Evolutionary conservation across 208 protist species (phyloP).

Genomic region (Angomonas ambiguus): DNA sequence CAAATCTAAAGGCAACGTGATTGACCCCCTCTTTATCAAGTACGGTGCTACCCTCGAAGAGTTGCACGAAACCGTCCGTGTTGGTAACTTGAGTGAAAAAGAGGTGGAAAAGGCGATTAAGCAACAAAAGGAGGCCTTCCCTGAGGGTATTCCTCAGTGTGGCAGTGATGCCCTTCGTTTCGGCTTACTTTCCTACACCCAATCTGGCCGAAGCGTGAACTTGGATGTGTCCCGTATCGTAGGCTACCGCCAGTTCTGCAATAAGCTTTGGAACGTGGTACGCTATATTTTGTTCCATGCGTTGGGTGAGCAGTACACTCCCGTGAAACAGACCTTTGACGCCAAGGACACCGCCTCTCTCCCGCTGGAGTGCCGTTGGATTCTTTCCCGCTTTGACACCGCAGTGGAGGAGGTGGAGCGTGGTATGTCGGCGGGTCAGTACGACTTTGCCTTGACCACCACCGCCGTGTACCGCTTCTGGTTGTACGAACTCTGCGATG

Average conservation of each 20-base stretch:
- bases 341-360: constrained; percentile 33
- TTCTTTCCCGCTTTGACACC: constrained; percentile 89
- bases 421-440: constrained; percentile 67
- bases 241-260: constrained; percentile 98
- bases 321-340: constrained; percentile 41
- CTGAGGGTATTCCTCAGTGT: constrained; percentile 96
- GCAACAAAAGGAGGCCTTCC: constrained; percentile 93
- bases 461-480: constrained; percentile 95
- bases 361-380: constrained; percentile 95
- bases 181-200: constrained; percentile 97
- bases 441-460: constrained; percentile 92
- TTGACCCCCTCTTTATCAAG: constrained; percentile 99
- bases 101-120: constrained; percentile 91
- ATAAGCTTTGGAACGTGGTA: constrained; percentile 99
- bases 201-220: constrained; percentile 95
- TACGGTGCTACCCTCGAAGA: constrained; percentile 94
- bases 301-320: constrained; percentile 74
- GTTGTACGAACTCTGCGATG: constrained; percentile 98
- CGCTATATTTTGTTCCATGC: constrained; percentile 94
- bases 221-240: constrained; percentile 97
- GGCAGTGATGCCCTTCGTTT: constrained; percentile 99
- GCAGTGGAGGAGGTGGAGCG: constrained; percentile 72
- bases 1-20: constrained; percentile 99
- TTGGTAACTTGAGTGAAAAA: constrained; percentile 92
- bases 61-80: constrained; percentile 90